Percentiles rank a stretch among this genome's conserved stretches.
phyloP scores from a whole-genome alignment of 768 basidiomycete species.

The Baorangia bicolor region DNA sequence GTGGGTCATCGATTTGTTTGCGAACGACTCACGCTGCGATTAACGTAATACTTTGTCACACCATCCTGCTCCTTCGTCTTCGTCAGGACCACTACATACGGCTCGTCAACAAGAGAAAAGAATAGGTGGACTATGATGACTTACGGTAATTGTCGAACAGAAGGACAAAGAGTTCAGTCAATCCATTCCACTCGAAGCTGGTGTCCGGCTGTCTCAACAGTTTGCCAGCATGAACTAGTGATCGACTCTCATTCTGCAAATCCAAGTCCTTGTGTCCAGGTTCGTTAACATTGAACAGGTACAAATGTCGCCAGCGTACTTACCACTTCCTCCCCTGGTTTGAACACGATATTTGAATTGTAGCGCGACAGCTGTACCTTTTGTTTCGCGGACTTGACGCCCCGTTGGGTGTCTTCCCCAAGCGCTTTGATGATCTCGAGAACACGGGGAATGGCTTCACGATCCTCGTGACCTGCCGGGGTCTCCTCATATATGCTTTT shows the following conservation, averaged over 20 bases:
- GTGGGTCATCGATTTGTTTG: neutral
- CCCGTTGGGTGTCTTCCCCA: slow-evolving; percentile 85
- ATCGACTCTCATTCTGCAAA: slow-evolving; percentile 76
- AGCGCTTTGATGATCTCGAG: slow-evolving; percentile 84
- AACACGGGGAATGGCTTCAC: slow-evolving; percentile 77
- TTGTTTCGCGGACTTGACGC: slow-evolving; percentile 79
- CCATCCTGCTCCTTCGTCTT: slow-evolving; percentile 81
- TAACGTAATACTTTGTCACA: slow-evolving; percentile 73
- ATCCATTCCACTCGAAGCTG: slow-evolving; percentile 84
- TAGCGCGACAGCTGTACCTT: slow-evolving; percentile 91
- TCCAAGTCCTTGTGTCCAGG: slow-evolving; percentile 72
- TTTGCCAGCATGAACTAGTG: slow-evolving; percentile 80
- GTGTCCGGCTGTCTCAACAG: slow-evolving; percentile 85
- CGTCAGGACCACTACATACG: slow-evolving; percentile 75
- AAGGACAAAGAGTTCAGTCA: slow-evolving; percentile 87
- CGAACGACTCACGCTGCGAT: slow-evolving; percentile 59
- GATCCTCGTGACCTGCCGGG: slow-evolving; percentile 73
- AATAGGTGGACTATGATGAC: slow-evolving; percentile 25
- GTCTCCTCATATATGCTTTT: slow-evolving; percentile 79
- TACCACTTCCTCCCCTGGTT: slow-evolving; percentile 69
- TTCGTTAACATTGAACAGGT: neutral
- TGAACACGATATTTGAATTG: slow-evolving; percentile 76
- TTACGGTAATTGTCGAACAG: slow-evolving; percentile 94
- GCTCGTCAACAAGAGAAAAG: slow-evolving; percentile 9
- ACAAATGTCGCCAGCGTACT: slow-evolving; percentile 14